Percentiles rank a stretch among this genome's conserved stretches.
These are phyloP conservation scores for Penicillium egyptiacum DNA, from an alignment of 495 filamentous ascomycete species.

Conservation along the genomic window DNA sequence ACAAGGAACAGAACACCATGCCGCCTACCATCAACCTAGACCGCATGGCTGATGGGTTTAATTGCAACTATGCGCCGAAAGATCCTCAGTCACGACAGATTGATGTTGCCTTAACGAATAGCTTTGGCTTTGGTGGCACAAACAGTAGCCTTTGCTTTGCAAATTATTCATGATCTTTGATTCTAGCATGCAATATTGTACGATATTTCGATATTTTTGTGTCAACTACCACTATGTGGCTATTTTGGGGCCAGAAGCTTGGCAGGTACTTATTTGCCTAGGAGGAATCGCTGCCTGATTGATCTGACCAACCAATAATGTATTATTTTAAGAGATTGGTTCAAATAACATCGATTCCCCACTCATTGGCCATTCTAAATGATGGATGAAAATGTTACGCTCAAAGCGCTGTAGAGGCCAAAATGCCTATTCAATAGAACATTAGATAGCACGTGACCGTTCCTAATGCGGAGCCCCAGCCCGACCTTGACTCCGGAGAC, in stretches of 20 bases:
- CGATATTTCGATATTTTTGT: neutral
- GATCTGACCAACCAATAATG: neutral
- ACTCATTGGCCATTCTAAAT: neutral
- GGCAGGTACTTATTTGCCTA: neutral
- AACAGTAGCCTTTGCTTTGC: conserved; percentile 88
- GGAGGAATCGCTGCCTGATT: conserved; percentile 1
- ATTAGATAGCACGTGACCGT: conserved; percentile 33
- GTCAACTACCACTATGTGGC: neutral
- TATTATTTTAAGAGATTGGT: neutral
- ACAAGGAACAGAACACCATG: conserved; percentile 61
- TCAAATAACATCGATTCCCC: neutral
- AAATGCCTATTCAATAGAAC: neutral
- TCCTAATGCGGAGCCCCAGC: conserved; percentile 39
- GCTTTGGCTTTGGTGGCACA: conserved; percentile 97
- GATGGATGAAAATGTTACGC: neutral
- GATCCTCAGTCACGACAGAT: conserved; percentile 66
- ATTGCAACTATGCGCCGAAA: conserved; percentile 84
- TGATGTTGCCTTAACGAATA: conserved; percentile 82
- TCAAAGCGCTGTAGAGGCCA: neutral
- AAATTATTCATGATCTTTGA: conserved; percentile 13
- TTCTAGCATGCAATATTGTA: conserved; percentile 14
- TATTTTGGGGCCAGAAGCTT: neutral
- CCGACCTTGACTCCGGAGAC: conserved; percentile 27
- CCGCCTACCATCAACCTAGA: conserved; percentile 88
- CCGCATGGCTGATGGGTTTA: conserved; percentile 64